Base-by-base conservation (phyloP, 2,329 filamentous ascomycete species). In the Epichloe gansuensis region DNA sequence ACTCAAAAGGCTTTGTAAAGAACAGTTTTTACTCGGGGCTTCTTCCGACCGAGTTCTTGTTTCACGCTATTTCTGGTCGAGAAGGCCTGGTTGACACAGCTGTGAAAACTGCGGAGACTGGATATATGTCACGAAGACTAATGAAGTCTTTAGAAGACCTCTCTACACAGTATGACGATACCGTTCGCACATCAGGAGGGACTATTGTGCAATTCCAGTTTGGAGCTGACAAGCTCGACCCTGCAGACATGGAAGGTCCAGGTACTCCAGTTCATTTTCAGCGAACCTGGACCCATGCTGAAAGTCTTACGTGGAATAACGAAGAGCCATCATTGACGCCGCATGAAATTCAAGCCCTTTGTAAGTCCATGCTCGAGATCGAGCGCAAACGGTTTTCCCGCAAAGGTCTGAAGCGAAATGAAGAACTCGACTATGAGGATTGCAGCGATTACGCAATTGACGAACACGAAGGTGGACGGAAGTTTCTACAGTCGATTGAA, bases 71-170 rank as follows among this genome's bases (percentile, higher is more conserved):
- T 72, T 95, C 90, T 62, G 93, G 93, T 61, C 87, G 93, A 82
- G 93, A 97, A 81, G 93, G 93, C 81, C 74, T 98, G 59, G 91
- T 98, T 63, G 93, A 98, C 79, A 98, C 93, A 2, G 93, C 93
- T 56, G 93, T 97, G 72, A 98, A 98, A 74, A 98, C 93, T 51
- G 93, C 93, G 51, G 93, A 98, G 69, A 98, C 93, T 11, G 93
- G 93, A 58, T 98, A 98, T 72, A 98, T 98, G 93, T 97, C 91
- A 57, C 85, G 93, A 71, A 84, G 93, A 60, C 69, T 98, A 65
- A 98, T 98, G 91, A 98, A 98, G 70, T 95, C 89, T 3, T 72
- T 98, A 48, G 93, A 98, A 66, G 93, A 98, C 74, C 73, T 97
- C 3, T 95, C 91, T 1, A 89, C 88, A 0, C 83, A 90, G 61